Evolutionary conservation across 805 yeast species (phyloP).

Genomic region (Yarrowia sp.): DNA sequence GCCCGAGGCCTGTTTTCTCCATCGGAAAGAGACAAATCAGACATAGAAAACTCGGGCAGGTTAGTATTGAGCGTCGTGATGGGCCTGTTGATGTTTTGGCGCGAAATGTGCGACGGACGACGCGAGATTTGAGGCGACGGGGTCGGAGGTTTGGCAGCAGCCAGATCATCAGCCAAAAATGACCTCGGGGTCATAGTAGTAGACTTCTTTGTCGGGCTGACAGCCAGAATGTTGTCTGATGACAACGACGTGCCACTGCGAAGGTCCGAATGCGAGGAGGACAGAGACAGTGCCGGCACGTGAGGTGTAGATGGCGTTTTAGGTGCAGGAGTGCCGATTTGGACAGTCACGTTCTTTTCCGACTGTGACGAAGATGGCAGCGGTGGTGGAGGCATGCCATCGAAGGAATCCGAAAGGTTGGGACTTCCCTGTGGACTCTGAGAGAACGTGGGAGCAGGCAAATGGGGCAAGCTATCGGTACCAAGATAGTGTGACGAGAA

Average conservation of each 20-base stretch:
- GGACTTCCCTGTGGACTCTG: slow-evolving; percentile 20
- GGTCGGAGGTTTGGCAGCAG: not conserved
- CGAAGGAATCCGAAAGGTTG: slow-evolving; percentile 15
- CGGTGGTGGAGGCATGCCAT: slow-evolving; percentile 28
- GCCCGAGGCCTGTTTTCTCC: slow-evolving; percentile 3
- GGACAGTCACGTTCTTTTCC: slow-evolving; percentile 22
- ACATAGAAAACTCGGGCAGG: slow-evolving; percentile 20
- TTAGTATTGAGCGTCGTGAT: slow-evolving; percentile 17
- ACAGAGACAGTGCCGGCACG: slow-evolving; percentile 13
- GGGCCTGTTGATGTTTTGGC: slow-evolving; percentile 14
- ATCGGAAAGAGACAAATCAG: slow-evolving; percentile 20
- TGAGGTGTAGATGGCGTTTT: slow-evolving; percentile 12
- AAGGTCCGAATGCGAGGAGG: slow-evolving; percentile 7
- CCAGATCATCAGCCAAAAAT: slow-evolving; percentile 5
- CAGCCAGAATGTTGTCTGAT: not conserved
- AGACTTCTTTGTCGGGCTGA: slow-evolving; percentile 17
- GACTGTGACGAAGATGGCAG: not conserved
- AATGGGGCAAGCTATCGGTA: not conserved
- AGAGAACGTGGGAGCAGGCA: slow-evolving; percentile 14
- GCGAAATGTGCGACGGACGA: slow-evolving; percentile 14
- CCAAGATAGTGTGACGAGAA: slow-evolving; percentile 5
- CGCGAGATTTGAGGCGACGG: slow-evolving; percentile 14
- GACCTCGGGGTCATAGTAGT: slow-evolving; percentile 14
- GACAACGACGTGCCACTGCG: not conserved
- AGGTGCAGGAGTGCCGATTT: slow-evolving; percentile 6